phyloP scores from a whole-genome alignment of 2,329 filamentous ascomycete genomes.

The Aspergillus sp. region DNA sequence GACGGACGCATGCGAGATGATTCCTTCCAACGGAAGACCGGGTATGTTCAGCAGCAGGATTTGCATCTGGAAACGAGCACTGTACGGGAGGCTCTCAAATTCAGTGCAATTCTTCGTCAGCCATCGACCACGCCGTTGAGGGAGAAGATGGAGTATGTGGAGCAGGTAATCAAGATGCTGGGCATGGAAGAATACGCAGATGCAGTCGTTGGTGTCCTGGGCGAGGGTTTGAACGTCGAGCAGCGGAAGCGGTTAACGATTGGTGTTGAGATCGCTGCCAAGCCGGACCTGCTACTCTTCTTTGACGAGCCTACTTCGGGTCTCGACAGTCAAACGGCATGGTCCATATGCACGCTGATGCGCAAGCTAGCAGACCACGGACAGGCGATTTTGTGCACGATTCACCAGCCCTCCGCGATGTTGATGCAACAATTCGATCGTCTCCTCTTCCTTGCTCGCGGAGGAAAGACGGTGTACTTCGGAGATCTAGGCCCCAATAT shows the following conservation, averaged over 20 bases:
- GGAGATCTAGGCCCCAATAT: conserved; percentile 57
- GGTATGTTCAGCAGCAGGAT: conserved; percentile 75
- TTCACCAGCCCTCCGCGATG: conserved; percentile 88
- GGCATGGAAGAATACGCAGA: conserved; percentile 86
- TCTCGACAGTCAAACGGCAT: conserved; percentile 83
- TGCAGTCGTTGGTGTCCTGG: conserved; percentile 77
- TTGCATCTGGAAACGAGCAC: conserved; percentile 77
- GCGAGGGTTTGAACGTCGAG: conserved; percentile 61
- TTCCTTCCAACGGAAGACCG: conserved; percentile 56
- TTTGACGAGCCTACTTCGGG: conserved; percentile 91
- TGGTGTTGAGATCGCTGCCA: conserved; percentile 85
- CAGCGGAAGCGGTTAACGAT: conserved; percentile 73
- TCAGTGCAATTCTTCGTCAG: conserved; percentile 77
- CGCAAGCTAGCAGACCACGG: conserved; percentile 82
- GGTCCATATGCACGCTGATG: conserved; percentile 77
- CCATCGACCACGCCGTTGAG: conserved; percentile 61
- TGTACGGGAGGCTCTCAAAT: conserved; percentile 77
- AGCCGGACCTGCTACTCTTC: conserved; percentile 79
- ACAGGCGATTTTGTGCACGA: conserved; percentile 88
- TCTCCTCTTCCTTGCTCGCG: conserved; percentile 55
- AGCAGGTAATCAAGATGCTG: conserved; percentile 79
- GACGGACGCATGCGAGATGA: conserved; percentile 65
- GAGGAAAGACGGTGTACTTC: conserved; percentile 61
- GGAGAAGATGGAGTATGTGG: conserved; percentile 79
- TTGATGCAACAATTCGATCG: conserved; percentile 75